These are phyloP conservation scores for Populus hybrid DNA, from an alignment of 441 rosid genomes.

Conservation along the genomic window DNA sequence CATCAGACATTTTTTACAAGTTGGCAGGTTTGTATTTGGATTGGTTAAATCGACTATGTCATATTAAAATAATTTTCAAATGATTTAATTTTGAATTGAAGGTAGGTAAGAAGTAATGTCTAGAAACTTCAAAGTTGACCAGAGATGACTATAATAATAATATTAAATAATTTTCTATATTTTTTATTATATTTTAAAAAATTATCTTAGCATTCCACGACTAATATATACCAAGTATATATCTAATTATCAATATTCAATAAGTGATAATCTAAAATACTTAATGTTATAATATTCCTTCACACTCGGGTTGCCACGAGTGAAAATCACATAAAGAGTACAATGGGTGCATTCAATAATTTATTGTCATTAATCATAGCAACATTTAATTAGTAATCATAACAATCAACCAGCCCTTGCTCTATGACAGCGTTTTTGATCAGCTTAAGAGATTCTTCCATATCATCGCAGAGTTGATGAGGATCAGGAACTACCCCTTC, in stretches of 20 bases:
- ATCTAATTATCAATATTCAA: too few relatives aligned
- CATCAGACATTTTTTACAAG: too few relatives aligned
- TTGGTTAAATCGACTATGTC: fast-evolving
- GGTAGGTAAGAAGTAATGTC: too few relatives aligned
- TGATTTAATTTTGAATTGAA: too few relatives aligned
- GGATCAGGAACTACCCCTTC: conserved; percentile 32
- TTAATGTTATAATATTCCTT: background rate
- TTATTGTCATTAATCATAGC: background rate
- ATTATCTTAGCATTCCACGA: too few relatives aligned
- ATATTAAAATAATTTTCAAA: too few relatives aligned
- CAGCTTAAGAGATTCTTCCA: conserved; percentile 26
- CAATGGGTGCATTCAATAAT: background rate
- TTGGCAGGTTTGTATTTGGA: too few relatives aligned
- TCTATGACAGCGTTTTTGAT: conserved; percentile 24
- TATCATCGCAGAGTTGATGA: conserved; percentile 33
- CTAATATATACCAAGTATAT: too few relatives aligned
- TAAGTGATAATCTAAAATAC: background rate
- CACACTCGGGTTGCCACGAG: background rate
- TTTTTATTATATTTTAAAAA: too few relatives aligned
- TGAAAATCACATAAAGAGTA: background rate
- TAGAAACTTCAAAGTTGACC: too few relatives aligned
- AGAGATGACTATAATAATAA: too few relatives aligned
- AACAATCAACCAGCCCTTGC: background rate
- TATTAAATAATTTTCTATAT: too few relatives aligned
- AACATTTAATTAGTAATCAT: background rate